Evolutionary conservation across 352 stramenopile species (phyloP), one percentile per base, ranked within the genome.

Genomic region (Poterioochromonas sp.): DNA sequence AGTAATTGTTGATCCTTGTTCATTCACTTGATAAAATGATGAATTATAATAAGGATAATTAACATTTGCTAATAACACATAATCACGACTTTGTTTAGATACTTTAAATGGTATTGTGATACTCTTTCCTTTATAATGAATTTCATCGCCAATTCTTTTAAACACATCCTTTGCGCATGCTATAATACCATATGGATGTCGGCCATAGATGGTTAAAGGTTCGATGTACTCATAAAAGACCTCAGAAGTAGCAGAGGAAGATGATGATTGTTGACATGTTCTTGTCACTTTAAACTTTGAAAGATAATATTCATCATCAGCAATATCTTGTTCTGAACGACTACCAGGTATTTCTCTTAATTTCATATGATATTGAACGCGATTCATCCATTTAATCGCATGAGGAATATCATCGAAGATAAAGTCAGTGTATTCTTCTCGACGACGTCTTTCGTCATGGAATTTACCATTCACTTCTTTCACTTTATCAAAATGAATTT

Each of bases 181-280:
- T n/a, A n/a, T n/a, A 32, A 62, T 20, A 20, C 43, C 63, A 29
- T 44, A 73, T 11, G 63, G 63, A 34, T 73, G 63, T 44, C 63
- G 37, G 63, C 12, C 22, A 34, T 73, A 29, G 11, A 73, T 29
- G 8, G 26, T 73, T 11, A 73, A 29, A 32, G 63, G 63, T 34
- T 73, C 63, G 11, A 73, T 73, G 8, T 29, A 73, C 29, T 73
- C 63, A n/a, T n/a, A n/a, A n/a, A n/a, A n/a, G n/a, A n/a, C n/a
- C 11, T 35, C 37, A 53, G 12, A 35, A n/a, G 37, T 53, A n/a
- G 8, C 11, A 32, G 18, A n/a, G 29, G 11, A 5, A 69, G 5
- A 20, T n/a, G n/a, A n/a, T n/a, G n/a, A n/a, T n/a, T n/a, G n/a
- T n/a, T n/a, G n/a, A 29, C 63, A 73, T 29, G 11, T 53, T 22